A percentile compares a stretch with the other conserved stretches of the same genome.
These are phyloP conservation scores for Vigna unguiculata DNA, from an alignment of 306 rosid genomes.

Conservation along the genomic window DNA sequence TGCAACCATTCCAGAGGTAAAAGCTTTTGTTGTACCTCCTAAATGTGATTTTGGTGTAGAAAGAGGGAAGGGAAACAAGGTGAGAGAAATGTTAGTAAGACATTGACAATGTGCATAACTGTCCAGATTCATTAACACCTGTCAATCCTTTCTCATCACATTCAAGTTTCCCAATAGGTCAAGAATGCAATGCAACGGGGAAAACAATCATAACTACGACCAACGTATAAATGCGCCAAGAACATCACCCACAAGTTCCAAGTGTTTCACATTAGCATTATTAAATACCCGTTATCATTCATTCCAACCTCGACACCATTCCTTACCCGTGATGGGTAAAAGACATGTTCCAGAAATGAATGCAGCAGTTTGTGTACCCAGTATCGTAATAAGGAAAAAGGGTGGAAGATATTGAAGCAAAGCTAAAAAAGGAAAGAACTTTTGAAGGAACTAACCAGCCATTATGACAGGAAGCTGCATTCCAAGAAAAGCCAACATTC, in stretches of 20 bases:
- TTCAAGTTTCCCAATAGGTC: slow-evolving; percentile 37
- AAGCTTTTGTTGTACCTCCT: slow-evolving; percentile 20
- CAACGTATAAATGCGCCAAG: slow-evolving; percentile 52
- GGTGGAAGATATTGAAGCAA: slow-evolving; percentile 23
- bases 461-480: slow-evolving; percentile 63
- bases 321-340: slow-evolving; percentile 40
- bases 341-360: slow-evolving; percentile 39
- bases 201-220: slow-evolving; percentile 24
- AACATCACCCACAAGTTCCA: slow-evolving; percentile 35
- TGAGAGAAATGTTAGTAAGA: slow-evolving; percentile 21
- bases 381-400: slow-evolving; percentile 23
- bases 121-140: slow-evolving; percentile 34
- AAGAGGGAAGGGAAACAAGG: not conserved
- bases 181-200: too few relatives aligned
- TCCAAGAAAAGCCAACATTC: slow-evolving; percentile 64
- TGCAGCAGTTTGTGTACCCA: slow-evolving; percentile 17
- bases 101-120: not conserved
- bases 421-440: slow-evolving; percentile 45
- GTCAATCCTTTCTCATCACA: slow-evolving; percentile 17
- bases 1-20: slow-evolving; percentile 19
- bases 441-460: slow-evolving; percentile 71
- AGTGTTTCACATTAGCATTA: slow-evolving; percentile 6
- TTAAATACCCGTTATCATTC: slow-evolving; percentile 32
- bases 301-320: slow-evolving; percentile 40
- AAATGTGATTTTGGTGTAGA: slow-evolving; percentile 16